A percentile compares a stretch with the other conserved stretches of the same genome.
These are phyloP conservation scores for Rhodotorula paludigena DNA, from an alignment of 768 basidiomycete genomes.

Conservation along the genomic window DNA sequence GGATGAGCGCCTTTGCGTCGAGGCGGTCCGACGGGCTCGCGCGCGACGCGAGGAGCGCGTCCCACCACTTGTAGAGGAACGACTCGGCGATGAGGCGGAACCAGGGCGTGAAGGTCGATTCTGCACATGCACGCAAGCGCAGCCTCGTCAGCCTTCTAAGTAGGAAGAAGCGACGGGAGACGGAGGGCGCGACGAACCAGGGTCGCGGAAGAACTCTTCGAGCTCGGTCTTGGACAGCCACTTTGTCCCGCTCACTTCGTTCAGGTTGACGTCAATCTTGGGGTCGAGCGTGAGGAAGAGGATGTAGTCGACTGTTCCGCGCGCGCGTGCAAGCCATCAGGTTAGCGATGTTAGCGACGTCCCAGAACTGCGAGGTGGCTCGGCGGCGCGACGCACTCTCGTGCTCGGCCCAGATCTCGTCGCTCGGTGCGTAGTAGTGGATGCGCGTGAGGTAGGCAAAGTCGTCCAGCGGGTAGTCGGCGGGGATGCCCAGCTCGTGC, in stretches of 20 bases:
- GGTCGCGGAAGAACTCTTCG: conserved; percentile 78
- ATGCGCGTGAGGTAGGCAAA: conserved; percentile 95
- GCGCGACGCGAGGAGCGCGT: conserved; percentile 60
- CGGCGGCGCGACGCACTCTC: conserved; percentile 60
- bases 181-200: conserved; percentile 53
- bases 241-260: conserved; percentile 84
- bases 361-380: background rate
- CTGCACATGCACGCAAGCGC: conserved; percentile 42
- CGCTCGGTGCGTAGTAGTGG: conserved; percentile 90
- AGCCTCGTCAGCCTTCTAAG: background rate
- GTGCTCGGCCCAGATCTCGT: conserved; percentile 95
- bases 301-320: conserved; percentile 82
- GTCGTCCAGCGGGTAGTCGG: conserved; percentile 65
- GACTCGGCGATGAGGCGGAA: conserved; percentile 97
- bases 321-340: background rate
- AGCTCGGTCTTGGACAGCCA: conserved; percentile 90
- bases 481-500: conserved; percentile 92
- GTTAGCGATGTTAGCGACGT: background rate
- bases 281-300: conserved; percentile 89
- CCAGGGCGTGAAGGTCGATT: conserved; percentile 92
- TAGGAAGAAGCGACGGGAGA: background rate
- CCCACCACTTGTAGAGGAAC: conserved; percentile 99
- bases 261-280: conserved; percentile 68
- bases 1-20: conserved; percentile 23
- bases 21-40: background rate